These are phyloP conservation scores for Populus hybrid DNA, from an alignment of 441 rosid species.

Conservation along the genomic window DNA sequence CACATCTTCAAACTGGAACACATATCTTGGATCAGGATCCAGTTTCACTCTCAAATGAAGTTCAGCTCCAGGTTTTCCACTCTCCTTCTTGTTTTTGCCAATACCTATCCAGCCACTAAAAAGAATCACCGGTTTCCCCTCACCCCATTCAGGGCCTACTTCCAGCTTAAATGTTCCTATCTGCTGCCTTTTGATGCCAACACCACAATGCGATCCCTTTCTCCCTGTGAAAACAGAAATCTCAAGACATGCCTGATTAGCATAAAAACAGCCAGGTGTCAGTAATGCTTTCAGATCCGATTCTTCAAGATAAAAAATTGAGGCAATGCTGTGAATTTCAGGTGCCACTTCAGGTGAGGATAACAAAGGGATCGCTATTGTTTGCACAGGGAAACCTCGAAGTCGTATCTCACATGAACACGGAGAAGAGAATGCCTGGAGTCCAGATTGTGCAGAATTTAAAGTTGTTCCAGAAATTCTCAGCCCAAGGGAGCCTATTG, in stretches of 20 bases:
- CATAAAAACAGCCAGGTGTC: constrained; percentile 77
- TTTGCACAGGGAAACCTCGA: constrained; percentile 86
- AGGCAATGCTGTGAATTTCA: constrained; percentile 67
- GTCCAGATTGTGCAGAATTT: constrained; percentile 43
- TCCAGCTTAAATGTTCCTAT: constrained; percentile 76
- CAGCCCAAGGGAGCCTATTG: constrained; percentile 82
- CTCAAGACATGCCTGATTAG: constrained; percentile 65
- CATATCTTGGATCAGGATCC: constrained; percentile 93
- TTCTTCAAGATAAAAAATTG: constrained; percentile 88
- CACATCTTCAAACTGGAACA: constrained; percentile 89
- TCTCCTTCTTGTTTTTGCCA: constrained; percentile 73
- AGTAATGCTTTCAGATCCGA: constrained; percentile 76
- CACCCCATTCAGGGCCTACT: constrained; percentile 91
- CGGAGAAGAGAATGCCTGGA: constrained; percentile 47
- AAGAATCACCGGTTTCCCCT: constrained; percentile 68
- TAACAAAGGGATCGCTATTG: constrained; percentile 63
- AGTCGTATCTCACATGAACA: constrained; percentile 82
- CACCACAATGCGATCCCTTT: constrained; percentile 78
- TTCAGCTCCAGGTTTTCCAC: constrained; percentile 58
- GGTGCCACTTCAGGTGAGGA: constrained; percentile 71
- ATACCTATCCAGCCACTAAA: constrained; percentile 89
- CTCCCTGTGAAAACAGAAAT: constrained; percentile 60
- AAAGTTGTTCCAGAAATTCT: constrained; percentile 55
- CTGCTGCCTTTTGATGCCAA: constrained; percentile 75
- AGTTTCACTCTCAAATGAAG: constrained; percentile 87